Base-by-base conservation (phyloP, 1,284 basidiomycete genomes). In the Neolentinus lepideus region DNA sequence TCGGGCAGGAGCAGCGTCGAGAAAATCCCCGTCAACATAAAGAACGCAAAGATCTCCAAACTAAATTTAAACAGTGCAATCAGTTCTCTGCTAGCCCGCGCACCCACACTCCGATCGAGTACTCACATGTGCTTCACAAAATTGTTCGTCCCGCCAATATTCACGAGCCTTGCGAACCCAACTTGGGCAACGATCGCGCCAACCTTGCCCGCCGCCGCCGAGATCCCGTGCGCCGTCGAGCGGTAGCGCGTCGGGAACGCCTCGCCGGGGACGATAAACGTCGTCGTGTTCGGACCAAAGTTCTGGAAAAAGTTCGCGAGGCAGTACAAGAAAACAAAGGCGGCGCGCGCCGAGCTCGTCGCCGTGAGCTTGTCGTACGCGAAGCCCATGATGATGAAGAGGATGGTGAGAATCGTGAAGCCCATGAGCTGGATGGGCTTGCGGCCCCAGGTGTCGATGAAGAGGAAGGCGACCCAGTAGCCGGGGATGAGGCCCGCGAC, bases 241-340 rank as follows among this genome's bases (percentile, higher is more conserved):
- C 90, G 80, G 72, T 92, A 92, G 48, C 91, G 84, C 2, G 92
- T 94, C 1, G 92, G 91, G 84, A 93, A 94, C 26, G 77, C 81
- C 69, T 94, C 90, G 56, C 88, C 90, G 8, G 92, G 92, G 33
- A 94, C 76, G 61, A 93, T 66, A 68, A 85, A 94, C 2, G 90
- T 94, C 0, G 90, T 93, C 0, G 83, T 82, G 71, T 92, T 93
- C 53, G 90, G 86, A 0, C 90, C 90, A 66, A 85, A 88, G 69
- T 85, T 86, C 72, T 85, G 80, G 78, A 85, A 85, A 73, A 85
- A 85, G 67, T 85, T 83, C 59, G 86, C 75, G 25, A 90, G 71
- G 67, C 88, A 90, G 72, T 89, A 91, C 31, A 90, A 75, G 73
- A 88, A 83, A 52, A 91, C 84, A 69, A 92, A 91, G 2, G 80